These are phyloP conservation scores for Henckelia pumila DNA, from an alignment of 257 asterid species.

Conservation along the genomic window DNA sequence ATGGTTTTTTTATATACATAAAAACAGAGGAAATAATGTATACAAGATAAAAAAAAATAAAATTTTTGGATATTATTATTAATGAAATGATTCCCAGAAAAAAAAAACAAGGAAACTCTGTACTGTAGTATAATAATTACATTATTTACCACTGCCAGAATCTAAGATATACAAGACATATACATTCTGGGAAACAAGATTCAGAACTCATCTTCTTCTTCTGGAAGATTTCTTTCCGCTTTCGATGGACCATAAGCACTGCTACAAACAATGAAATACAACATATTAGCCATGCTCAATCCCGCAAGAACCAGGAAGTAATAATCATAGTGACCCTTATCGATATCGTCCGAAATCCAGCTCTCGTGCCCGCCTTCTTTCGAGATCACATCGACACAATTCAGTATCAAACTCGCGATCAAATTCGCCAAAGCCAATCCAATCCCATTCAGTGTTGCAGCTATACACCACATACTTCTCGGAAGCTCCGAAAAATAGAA, in stretches of 20 bases:
- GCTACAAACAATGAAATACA: background rate
- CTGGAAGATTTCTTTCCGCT: slow-evolving; percentile 18
- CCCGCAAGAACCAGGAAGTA: slow-evolving; percentile 62
- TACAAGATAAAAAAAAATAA: too few species aligned
- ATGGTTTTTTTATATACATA: too few species aligned
- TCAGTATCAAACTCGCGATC: slow-evolving; percentile 54
- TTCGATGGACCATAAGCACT: background rate
- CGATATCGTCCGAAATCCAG: slow-evolving; percentile 60
- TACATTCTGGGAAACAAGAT: too few species aligned
- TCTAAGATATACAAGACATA: too few species aligned
- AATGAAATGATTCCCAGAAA: too few species aligned
- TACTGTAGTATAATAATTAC: too few species aligned
- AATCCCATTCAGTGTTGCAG: slow-evolving; percentile 38
- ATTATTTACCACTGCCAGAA: too few species aligned
- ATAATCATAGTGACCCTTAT: slow-evolving; percentile 65
- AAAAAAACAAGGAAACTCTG: too few species aligned
- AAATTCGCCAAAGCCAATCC: slow-evolving; percentile 48
- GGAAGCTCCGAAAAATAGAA: slow-evolving; percentile 68
- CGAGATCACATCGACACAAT: slow-evolving; percentile 32
- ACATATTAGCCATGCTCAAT: slow-evolving; percentile 44
- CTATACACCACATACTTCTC: slow-evolving; percentile 68
- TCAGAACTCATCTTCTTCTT: slow-evolving; percentile 20
- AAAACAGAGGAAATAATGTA: too few species aligned
- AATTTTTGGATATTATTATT: too few species aligned
- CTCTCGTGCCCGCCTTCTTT: slow-evolving; percentile 44